These are phyloP conservation scores for Westerdykella ornata DNA, from an alignment of 2,329 filamentous ascomycete genomes.

Conservation along the genomic window DNA sequence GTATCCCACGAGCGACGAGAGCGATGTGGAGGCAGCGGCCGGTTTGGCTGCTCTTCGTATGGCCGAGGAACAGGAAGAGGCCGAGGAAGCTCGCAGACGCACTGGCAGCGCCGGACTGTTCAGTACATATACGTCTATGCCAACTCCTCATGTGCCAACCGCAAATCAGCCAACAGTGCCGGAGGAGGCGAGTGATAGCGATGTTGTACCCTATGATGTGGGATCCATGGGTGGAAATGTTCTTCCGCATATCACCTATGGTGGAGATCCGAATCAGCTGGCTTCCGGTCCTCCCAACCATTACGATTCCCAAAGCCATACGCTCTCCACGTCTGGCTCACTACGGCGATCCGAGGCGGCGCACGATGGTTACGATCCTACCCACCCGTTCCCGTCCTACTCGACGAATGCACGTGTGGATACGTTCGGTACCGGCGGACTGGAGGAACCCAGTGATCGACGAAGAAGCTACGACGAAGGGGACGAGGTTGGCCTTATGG, in stretches of 20 bases:
- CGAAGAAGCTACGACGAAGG: slow-evolving; percentile 88
- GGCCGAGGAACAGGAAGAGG: slow-evolving; percentile 70
- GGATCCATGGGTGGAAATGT: slow-evolving; percentile 68
- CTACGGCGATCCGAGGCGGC: slow-evolving; percentile 41
- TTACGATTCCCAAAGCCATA: slow-evolving; percentile 31
- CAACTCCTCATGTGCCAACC: slow-evolving; percentile 39
- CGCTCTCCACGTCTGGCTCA: slow-evolving; percentile 42
- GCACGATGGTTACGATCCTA: slow-evolving; percentile 41
- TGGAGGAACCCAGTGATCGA: slow-evolving; percentile 65
- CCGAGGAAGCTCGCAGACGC: slow-evolving; percentile 51
- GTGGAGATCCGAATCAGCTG: slow-evolving; percentile 44
- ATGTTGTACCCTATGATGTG: slow-evolving; percentile 66
- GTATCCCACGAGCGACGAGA: slow-evolving; percentile 56
- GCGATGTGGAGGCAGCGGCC: slow-evolving; percentile 79
- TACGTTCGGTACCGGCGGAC: slow-evolving; percentile 80
- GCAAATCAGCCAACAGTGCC: slow-evolving; percentile 12
- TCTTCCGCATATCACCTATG: slow-evolving; percentile 55
- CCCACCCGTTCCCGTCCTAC: slow-evolving; percentile 54
- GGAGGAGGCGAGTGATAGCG: slow-evolving; percentile 54
- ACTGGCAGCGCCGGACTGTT: slow-evolving; percentile 52
- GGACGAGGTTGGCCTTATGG: slow-evolving; percentile 58
- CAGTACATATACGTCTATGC: slow-evolving; percentile 41
- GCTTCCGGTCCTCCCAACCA: slow-evolving; percentile 26
- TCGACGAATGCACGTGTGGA: slow-evolving; percentile 66
- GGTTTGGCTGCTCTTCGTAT: slow-evolving; percentile 77